These are phyloP conservation scores for Cicer arietinum DNA, from an alignment of 306 rosid species.

Conservation along the genomic window DNA sequence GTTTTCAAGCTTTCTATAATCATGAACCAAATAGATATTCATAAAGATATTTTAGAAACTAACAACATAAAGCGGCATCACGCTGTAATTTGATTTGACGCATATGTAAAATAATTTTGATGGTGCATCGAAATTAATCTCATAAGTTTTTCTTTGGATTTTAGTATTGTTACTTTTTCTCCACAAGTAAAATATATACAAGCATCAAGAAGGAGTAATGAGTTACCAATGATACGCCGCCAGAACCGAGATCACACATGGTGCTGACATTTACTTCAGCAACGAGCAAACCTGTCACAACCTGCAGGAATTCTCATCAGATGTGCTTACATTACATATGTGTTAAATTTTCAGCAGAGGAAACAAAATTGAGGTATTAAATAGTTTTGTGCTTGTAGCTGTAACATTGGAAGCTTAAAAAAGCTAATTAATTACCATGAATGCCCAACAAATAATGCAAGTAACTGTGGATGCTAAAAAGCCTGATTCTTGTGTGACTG, in stretches of 20 bases:
- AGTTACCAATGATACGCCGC: slow-evolving; percentile 76
- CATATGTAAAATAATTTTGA: too few species aligned
- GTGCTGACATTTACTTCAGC: slow-evolving; percentile 86
- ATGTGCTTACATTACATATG: slow-evolving; percentile 7
- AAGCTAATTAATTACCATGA: slow-evolving; percentile 63
- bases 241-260: slow-evolving; percentile 86
- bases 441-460: slow-evolving; percentile 69
- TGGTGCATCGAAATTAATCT: neutral
- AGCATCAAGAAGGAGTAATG: slow-evolving; percentile 21
- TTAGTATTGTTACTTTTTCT: neutral
- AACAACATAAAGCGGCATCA: neutral
- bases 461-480: slow-evolving; percentile 72
- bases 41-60: neutral
- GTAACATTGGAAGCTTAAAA: slow-evolving; percentile 9
- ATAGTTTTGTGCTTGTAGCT: neutral
- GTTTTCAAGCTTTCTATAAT: slow-evolving; percentile 3
- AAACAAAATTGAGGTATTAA: slow-evolving; percentile 11
- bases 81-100: neutral
- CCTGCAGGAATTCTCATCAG: slow-evolving; percentile 53
- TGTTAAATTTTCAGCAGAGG: slow-evolving; percentile 4
- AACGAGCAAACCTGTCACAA: slow-evolving; percentile 75
- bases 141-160: neutral
- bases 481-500: slow-evolving; percentile 83
- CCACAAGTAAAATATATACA: neutral
- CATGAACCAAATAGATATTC: neutral